Conservation (phyloP, 2,329 filamentous ascomycete species). For the Ceratocystis ficicola region DNA sequence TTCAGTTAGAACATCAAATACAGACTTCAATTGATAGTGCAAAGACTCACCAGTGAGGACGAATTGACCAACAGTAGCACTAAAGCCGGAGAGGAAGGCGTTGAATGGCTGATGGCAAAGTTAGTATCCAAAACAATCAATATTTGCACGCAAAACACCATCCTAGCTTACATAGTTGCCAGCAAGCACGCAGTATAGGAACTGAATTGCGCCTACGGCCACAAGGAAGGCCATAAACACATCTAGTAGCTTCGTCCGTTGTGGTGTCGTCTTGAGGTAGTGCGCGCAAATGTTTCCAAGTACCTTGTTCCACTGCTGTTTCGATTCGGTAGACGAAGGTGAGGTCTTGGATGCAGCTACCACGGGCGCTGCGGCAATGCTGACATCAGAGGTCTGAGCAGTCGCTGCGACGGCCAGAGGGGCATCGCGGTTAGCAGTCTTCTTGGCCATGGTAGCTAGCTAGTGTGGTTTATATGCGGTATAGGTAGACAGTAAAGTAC, state of each 20-base stretch:
- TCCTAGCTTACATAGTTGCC: constrained; percentile 75
- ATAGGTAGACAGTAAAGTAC: constrained; percentile 23
- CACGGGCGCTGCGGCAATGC: constrained; percentile 21
- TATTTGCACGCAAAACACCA: no score
- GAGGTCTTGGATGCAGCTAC: constrained; percentile 23
- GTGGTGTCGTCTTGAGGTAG: constrained; percentile 70
- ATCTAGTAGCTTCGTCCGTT: constrained; percentile 85
- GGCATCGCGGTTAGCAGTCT: constrained; percentile 21
- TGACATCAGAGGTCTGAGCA: constrained; percentile 20
- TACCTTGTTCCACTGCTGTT: constrained; percentile 45
- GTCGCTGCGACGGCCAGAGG: constrained; percentile 24
- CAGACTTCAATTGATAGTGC: neutral
- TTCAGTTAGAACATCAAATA: neutral
- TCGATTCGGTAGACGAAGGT: constrained; percentile 24
- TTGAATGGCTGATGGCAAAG: constrained; percentile 68
- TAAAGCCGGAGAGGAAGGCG: constrained; percentile 92
- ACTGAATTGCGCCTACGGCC: constrained; percentile 77
- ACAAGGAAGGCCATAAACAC: constrained; percentile 81
- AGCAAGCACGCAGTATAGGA: constrained; percentile 78
- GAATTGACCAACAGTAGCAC: constrained; percentile 90
- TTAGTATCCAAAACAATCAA: neutral
- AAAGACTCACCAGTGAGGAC: constrained; percentile 65
- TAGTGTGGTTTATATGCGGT: constrained; percentile 22
- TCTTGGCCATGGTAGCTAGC: constrained; percentile 21
- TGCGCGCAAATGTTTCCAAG: constrained; percentile 58